These are phyloP conservation scores for Fraxinus anomala DNA, from an alignment of 257 asterid genomes.

Conservation along the genomic window DNA sequence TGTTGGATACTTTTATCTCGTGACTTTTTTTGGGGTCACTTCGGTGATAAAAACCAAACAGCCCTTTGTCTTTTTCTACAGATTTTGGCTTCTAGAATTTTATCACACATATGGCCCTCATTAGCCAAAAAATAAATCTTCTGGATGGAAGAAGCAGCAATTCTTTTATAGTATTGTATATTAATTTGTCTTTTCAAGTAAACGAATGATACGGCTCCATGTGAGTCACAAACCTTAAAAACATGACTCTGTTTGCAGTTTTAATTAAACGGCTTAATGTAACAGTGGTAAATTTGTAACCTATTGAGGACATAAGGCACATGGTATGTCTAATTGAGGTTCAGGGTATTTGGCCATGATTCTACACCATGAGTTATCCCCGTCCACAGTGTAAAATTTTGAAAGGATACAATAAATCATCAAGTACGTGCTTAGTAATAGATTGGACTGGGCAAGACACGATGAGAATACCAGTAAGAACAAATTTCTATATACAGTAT, in stretches of 20 bases:
- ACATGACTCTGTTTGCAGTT: background rate
- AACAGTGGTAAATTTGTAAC: background rate
- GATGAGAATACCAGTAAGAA: too few species aligned
- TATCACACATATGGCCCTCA: background rate
- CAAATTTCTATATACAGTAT: too few species aligned
- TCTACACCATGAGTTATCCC: background rate
- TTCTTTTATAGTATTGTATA: background rate
- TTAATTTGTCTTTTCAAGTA: background rate
- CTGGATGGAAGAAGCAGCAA: background rate
- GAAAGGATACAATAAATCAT: background rate
- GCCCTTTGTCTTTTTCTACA: slow-evolving; percentile 4
- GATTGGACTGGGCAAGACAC: too few species aligned
- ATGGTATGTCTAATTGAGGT: slow-evolving; percentile 11
- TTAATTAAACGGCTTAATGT: background rate
- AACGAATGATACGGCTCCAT: slow-evolving; percentile 1
- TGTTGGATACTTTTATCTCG: background rate
- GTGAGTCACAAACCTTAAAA: background rate
- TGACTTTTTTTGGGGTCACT: background rate
- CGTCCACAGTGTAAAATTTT: background rate
- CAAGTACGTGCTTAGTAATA: too few species aligned
- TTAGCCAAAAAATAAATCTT: background rate
- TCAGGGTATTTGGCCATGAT: slow-evolving; percentile 1
- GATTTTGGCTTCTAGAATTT: background rate
- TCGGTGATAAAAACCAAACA: background rate
- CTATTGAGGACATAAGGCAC: slow-evolving; percentile 25